Conservation (phyloP, 345 rosid genomes). For the Iberis pinnata region DNA sequence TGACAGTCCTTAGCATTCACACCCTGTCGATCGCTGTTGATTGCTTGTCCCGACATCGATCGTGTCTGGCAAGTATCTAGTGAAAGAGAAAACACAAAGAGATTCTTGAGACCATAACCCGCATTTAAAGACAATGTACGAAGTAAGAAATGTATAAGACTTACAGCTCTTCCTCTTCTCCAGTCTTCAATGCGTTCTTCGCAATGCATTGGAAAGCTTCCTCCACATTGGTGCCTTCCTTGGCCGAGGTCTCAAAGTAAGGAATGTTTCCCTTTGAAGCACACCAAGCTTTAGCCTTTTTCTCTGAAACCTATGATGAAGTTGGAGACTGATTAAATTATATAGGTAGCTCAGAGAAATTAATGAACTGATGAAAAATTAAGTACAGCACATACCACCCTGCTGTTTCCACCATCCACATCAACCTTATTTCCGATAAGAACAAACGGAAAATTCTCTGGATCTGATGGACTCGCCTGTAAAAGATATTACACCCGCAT, state of each 20-base stretch:
- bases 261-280: conserved; percentile 96
- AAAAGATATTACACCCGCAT: conserved; percentile 12
- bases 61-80: conserved; percentile 58
- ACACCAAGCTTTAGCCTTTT: conserved; percentile 96
- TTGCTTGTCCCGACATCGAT: conserved; percentile 48
- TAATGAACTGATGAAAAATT: not conserved
- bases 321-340: too few relatives aligned
- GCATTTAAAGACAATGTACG: not conserved
- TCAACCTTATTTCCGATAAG: conserved; percentile 86
- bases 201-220: conserved; percentile 97
- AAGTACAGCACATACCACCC: conserved; percentile 55
- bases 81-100: not conserved
- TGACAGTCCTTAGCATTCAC: conserved; percentile 59
- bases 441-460: conserved; percentile 96
- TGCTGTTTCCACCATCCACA: conserved; percentile 84
- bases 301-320: conserved; percentile 99
- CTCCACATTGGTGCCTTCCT: conserved; percentile 92
- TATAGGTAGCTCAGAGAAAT: not conserved
- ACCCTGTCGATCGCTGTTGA: conserved; percentile 44
- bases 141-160: conserved; percentile 24
- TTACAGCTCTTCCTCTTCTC: conserved; percentile 98
- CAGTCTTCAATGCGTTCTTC: conserved; percentile 83
- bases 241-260: conserved; percentile 97
- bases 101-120: not conserved
- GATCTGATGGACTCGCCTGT: conserved; percentile 96